These are phyloP conservation scores for Patellifolia procumbens DNA, from an alignment of 179 eudicot genomes.

Conservation along the genomic window DNA sequence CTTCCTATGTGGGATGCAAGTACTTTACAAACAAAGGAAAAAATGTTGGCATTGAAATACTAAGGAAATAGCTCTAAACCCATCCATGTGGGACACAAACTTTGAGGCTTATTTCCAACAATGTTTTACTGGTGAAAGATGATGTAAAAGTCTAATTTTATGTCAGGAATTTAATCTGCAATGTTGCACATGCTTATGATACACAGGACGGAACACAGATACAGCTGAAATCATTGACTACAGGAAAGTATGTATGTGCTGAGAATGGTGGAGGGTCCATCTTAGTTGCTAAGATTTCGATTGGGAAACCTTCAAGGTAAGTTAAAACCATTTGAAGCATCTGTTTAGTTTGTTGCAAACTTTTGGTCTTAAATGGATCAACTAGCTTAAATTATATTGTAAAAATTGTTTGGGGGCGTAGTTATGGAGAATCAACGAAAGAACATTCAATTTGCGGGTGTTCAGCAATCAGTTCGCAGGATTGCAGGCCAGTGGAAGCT, in stretches of 20 bases:
- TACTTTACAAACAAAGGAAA: too few relatives aligned
- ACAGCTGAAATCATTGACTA: constrained; percentile 58
- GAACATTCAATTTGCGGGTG: constrained; percentile 57
- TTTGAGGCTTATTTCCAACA: too few relatives aligned
- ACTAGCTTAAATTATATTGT: not conserved
- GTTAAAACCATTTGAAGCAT: not conserved
- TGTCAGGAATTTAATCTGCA: not conserved
- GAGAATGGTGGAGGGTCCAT: constrained; percentile 61
- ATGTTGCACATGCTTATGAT: not conserved
- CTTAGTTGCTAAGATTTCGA: constrained; percentile 71
- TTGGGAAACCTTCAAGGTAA: constrained; percentile 72
- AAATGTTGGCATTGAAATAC: too few relatives aligned
- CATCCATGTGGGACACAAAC: too few relatives aligned
- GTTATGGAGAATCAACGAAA: constrained; percentile 76
- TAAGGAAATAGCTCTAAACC: too few relatives aligned
- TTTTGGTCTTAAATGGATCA: not conserved
- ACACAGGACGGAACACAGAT: constrained; percentile 65
- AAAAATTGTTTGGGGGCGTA: constrained; percentile 13
- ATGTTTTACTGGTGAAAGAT: too few relatives aligned
- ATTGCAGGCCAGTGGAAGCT: constrained; percentile 34
- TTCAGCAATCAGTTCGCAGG: constrained; percentile 65
- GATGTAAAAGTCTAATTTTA: not conserved
- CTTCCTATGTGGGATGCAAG: too few relatives aligned
- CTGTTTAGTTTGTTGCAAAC: not conserved
- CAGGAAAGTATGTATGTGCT: constrained; percentile 54